Base-by-base conservation (phyloP, 2,329 filamentous ascomycete species). In the Alternaria ventricosa region DNA sequence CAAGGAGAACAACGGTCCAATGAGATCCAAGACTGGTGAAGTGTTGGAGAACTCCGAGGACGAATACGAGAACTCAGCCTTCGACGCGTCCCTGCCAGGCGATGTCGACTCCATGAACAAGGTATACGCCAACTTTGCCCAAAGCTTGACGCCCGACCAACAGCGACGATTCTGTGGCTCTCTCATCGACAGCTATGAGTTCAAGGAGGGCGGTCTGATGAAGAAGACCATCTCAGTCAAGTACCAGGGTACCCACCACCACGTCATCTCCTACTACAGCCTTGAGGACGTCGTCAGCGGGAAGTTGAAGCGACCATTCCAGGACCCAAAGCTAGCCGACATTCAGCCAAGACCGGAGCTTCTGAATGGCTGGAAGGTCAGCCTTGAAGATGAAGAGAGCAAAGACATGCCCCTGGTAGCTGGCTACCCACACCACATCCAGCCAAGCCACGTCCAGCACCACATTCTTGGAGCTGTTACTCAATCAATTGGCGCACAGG, bases 141-240 rank as follows among this genome's bases (percentile, higher is more conserved):
- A 78, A 41, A 82, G 79, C 47, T 70, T 78, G 1, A 83, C 81
- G 1, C 74, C 76, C 47, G 83, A 85, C 63, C 80, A 82, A 81
- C 83, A 90, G 72, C 84, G 89, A 33, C 85, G 87, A 25, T 82
- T 94, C 57, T 89, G 96, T 47, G 94, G 94, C 6, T 96, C 93
- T 1, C 84, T 97, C 12, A 88, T 95, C n/a, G 94, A 97, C 80
- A 94, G 91, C 1, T 97, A 97, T 72, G 88, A 89, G 30, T 97
- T 97, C 85, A 96, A 96, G 74, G 84, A 89, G 13, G 87, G 89
- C 2, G 94, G 94, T 0, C 82, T 97, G 44, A 88, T 97, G 66
- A 97, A 97, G 85, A 97, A 97, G 84, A 97, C 94, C 0, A 94
- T 97, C 80, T 95, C 91, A 71, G 88, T 97, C 43, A 89, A 87